Percentiles rank a stretch among this genome's conserved stretches.
Conservation (phyloP, 306 rosid genomes). For the Cucurbita moschata region DNA sequence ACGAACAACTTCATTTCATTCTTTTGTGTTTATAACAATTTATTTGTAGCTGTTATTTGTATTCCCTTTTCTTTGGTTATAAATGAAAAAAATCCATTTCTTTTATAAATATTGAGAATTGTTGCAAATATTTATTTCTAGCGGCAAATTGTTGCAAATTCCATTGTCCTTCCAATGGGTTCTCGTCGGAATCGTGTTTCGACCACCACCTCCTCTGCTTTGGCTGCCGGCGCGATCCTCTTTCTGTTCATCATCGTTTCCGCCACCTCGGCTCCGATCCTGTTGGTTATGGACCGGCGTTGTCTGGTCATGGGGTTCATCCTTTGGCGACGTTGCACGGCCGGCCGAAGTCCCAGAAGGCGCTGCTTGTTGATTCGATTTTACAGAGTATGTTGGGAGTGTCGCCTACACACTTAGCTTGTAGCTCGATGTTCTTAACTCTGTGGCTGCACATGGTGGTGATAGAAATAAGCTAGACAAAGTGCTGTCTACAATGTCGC, state of each 20-base stretch:
- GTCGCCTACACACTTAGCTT: constrained; percentile 67
- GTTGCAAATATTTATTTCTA: no score
- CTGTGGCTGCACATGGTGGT: constrained; percentile 71
- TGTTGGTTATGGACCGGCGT: constrained; percentile 75
- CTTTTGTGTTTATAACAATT: no score
- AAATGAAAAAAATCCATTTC: not conserved
- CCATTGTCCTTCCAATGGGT: not conserved
- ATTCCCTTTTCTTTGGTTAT: not conserved
- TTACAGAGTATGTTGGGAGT: no score
- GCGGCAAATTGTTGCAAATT: not conserved
- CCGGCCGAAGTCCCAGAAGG: constrained; percentile 48
- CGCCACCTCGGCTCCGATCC: constrained; percentile 35
- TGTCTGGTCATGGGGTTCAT: constrained; percentile 75
- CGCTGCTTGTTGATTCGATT: constrained; percentile 24
- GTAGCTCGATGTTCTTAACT: constrained; percentile 72
- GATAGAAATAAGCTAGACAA: constrained; percentile 81
- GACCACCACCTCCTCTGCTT: not conserved
- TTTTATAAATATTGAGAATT: no score
- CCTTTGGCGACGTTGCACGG: constrained; percentile 69
- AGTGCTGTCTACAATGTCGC: constrained; percentile 72
- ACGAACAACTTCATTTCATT: no score
- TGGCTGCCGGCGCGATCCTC: constrained; percentile 6
- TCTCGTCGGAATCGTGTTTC: not conserved
- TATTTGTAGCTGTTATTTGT: not conserved
- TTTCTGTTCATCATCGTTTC: constrained; percentile 7